Evolutionary conservation across 2,329 filamentous ascomycete species (phyloP), one percentile per base, ranked within the genome.

Genomic region (Neodidymelliopsis sp.): DNA sequence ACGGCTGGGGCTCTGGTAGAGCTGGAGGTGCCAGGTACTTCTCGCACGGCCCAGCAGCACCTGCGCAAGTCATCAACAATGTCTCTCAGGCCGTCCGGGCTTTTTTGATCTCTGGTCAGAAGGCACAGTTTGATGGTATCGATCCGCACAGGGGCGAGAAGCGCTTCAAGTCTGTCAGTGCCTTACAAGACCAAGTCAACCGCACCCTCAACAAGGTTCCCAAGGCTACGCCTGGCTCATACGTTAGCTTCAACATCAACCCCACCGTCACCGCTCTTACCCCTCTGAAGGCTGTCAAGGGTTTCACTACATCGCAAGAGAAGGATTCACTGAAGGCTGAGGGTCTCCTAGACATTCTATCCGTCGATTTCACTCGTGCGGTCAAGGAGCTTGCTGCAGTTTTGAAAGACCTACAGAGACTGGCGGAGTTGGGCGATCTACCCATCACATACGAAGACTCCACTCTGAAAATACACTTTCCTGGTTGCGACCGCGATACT

Each of bases 81-180:
- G 93, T 97, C n/a, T 96, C 91, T 10, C 87, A 91, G 62, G 94
- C 91, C 4, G 87, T 97, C 66, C 86, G 94, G 43, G 92, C 91
- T 10, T 97, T 99, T 75, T 88, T 90, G 75, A 81, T 96, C n/a
- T 91, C 89, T 0, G 94, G 94, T 0, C 86, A 96, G 66, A 94
- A 92, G 71, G 87, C 89, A 8, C 88, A 89, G 49, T 97, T 92
- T 63, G 89, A 96, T 69, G 93, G 93, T 10, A 72, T 88, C 31
- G 85, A 87, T 44, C 74, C 83, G 12, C 67, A 66, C 23, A 84
- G 81, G 9, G 92, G 92, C 33, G 86, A 92, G 74, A 88, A 89
- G 75, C 83, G 84, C 51, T 97, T 91, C 79, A 88, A 89, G 66
- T 77, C 84, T 22, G 84, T 97, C n/a, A 89, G 87, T 24, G 78